Evolutionary conservation across 208 protist species (phyloP), one percentile per base, ranked within the genome.

Genomic region (Leishmania lainsoni): DNA sequence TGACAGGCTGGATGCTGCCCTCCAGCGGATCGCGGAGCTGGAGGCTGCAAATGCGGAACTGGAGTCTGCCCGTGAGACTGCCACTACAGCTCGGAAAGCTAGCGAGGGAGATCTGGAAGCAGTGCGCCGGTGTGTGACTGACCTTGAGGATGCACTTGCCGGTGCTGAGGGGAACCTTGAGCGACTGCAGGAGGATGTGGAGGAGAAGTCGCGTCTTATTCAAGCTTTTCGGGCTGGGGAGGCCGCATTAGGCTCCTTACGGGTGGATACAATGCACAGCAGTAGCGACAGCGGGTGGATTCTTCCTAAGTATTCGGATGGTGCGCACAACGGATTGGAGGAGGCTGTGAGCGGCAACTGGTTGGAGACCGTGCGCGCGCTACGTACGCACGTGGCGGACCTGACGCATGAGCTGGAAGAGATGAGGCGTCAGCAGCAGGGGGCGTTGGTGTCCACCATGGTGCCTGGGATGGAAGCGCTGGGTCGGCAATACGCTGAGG

Each of bases 401-500:
- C 58, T 81, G 48, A 79, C 56, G 9, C 63, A 72, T 3, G 72
- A 82, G 51, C 65, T 86, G 29, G 56, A 66, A 9, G 61, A 63
- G 65, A 70, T 79, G 65, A 59, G 78, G 2, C 35, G n/a, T 1
- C 65, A n/a, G 51, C 74, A 65, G 9, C 35, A 45, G 22, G 3
- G 0, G 12, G 35, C 48, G 48, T 59, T 26, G 48, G 66, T 63
- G 17, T 61, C 73, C n/a, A 59, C 65, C 45, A 66, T 83, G 78
- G 63, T 84, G 74, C 80, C 80, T 8, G 79, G 77, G 26, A 89
- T 90, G 86, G 78, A 89, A 76, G 81, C 84, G 61, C 49, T 87
- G 22, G 78, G 80, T 26, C 79, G 85, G 29, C 81, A 86, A 68
- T 87, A 83, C 66, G 86, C 81, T 1, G 84, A 86, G 9, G 68